These are phyloP conservation scores for Phaeosphaeria sp. DNA, from an alignment of 2,329 filamentous ascomycete species.

Conservation along the genomic window DNA sequence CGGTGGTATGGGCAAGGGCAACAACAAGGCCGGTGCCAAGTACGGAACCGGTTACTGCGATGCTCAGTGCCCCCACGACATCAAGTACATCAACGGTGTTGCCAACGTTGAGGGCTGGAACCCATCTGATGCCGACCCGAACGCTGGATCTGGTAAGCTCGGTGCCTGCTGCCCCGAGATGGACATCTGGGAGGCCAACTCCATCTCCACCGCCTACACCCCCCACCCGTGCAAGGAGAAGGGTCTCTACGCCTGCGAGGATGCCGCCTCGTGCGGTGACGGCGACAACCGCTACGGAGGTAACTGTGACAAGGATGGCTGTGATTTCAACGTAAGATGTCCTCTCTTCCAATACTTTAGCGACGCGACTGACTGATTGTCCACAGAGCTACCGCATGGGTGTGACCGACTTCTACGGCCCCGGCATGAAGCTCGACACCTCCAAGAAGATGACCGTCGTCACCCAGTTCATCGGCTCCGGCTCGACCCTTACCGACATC, in stretches of 20 bases:
- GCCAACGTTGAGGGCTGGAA: slow-evolving; percentile 64
- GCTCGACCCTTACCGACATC: slow-evolving; percentile 54
- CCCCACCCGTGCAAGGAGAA: slow-evolving; percentile 67
- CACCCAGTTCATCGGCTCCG: slow-evolving; percentile 57
- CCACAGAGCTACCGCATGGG: slow-evolving; percentile 64
- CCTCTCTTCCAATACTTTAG: not conserved
- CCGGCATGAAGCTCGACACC: slow-evolving; percentile 56
- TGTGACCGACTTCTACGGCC: slow-evolving; percentile 68
- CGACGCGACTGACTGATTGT: slow-evolving; percentile 6
- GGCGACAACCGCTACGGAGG: slow-evolving; percentile 64
- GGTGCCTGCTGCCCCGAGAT: slow-evolving; percentile 73
- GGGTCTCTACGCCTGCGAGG: slow-evolving; percentile 61
- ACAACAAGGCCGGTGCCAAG: slow-evolving; percentile 61
- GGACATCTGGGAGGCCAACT: slow-evolving; percentile 76
- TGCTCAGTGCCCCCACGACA: slow-evolving; percentile 51
- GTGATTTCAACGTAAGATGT: slow-evolving; percentile 59
- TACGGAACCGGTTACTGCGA: slow-evolving; percentile 62
- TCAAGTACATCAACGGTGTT: slow-evolving; percentile 61
- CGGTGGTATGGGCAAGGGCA: slow-evolving; percentile 62
- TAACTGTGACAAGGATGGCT: slow-evolving; percentile 72
- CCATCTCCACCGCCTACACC: slow-evolving; percentile 67
- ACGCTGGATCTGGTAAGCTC: slow-evolving; percentile 59
- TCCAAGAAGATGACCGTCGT: slow-evolving; percentile 56
- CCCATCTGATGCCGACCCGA: slow-evolving; percentile 60
- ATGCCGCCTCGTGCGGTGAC: slow-evolving; percentile 48